phyloP scores from a whole-genome alignment of 208 protist genomes.

The Leishmania tropica region DNA sequence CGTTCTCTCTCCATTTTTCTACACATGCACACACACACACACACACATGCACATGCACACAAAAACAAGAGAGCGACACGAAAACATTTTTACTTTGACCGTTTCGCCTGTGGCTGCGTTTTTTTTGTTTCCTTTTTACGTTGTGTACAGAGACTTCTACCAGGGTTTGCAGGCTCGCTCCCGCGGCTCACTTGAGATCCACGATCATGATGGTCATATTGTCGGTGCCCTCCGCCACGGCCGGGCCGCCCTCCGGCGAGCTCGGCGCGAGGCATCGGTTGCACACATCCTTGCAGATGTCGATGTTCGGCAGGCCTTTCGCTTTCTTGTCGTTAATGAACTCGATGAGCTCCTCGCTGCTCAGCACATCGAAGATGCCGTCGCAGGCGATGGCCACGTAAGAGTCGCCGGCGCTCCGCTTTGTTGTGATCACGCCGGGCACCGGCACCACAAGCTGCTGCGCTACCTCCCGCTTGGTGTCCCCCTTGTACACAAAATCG shows the following conservation, averaged over 20 bases:
- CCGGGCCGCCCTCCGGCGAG: slow-evolving; percentile 35
- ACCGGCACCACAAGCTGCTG: slow-evolving; percentile 84
- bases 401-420: slow-evolving; percentile 47
- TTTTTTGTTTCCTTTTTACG: background rate
- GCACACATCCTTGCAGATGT: slow-evolving; percentile 78
- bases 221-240: slow-evolving; percentile 73
- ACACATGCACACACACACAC: background rate
- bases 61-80: background rate
- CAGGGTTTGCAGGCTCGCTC: background rate
- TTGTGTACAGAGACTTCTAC: background rate
- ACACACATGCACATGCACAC: background rate
- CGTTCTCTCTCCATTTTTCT: background rate
- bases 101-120: background rate
- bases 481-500: slow-evolving; percentile 92
- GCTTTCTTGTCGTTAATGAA: slow-evolving; percentile 52
- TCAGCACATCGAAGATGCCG: slow-evolving; percentile 90
- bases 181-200: slow-evolving; percentile 43
- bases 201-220: slow-evolving; percentile 93
- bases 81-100: too few species aligned
- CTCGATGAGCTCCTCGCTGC: slow-evolving; percentile 78
- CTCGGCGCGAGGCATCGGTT: slow-evolving; percentile 67
- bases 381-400: slow-evolving; percentile 89
- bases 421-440: slow-evolving; percentile 58
- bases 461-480: slow-evolving; percentile 32
- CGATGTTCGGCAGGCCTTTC: slow-evolving; percentile 39